phyloP scores from a whole-genome alignment of 495 filamentous ascomycete species.

The Lasiosphaeris hirsuta region DNA sequence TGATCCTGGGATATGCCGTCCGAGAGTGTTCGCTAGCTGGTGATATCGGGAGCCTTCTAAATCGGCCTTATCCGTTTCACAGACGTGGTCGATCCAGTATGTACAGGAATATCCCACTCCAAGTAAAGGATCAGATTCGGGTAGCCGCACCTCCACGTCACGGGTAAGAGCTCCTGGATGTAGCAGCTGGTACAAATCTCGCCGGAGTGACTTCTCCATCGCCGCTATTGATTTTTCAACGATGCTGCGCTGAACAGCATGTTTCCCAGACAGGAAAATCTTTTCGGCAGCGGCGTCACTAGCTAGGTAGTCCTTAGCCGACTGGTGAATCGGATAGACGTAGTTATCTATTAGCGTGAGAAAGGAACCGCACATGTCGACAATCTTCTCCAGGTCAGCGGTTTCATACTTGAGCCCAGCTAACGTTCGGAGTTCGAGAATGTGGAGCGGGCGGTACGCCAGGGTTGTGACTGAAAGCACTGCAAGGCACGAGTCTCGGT shows the following conservation, averaged over 20 bases:
- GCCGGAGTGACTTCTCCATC: not conserved
- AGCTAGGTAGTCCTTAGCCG: not conserved
- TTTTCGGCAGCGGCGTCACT: not conserved
- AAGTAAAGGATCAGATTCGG: not conserved
- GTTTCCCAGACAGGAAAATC: not conserved
- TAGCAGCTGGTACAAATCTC: not conserved
- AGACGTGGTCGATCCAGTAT: slow-evolving; percentile 4
- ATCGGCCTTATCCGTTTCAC: not conserved
- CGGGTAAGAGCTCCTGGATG: not conserved
- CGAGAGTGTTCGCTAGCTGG: not conserved
- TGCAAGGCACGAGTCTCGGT: not conserved
- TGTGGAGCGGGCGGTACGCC: slow-evolving; percentile 4
- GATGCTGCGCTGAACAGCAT: not conserved
- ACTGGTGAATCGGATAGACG: slow-evolving; percentile 4
- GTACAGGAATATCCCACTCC: slow-evolving; percentile 1
- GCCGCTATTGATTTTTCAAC: not conserved
- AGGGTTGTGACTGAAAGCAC: not conserved
- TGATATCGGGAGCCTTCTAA: not conserved
- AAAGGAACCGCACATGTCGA: slow-evolving; percentile 2
- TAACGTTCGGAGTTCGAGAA: not conserved
- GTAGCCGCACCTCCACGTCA: not conserved
- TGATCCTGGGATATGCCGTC: not conserved
- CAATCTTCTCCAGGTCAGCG: not conserved
- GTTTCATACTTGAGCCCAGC: not conserved
- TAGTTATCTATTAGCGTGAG: not conserved